A percentile compares a stretch with the other conserved stretches of the same genome.
phyloP scores from a whole-genome alignment of 1,284 basidiomycete species.

The Trichosporon inkin region DNA sequence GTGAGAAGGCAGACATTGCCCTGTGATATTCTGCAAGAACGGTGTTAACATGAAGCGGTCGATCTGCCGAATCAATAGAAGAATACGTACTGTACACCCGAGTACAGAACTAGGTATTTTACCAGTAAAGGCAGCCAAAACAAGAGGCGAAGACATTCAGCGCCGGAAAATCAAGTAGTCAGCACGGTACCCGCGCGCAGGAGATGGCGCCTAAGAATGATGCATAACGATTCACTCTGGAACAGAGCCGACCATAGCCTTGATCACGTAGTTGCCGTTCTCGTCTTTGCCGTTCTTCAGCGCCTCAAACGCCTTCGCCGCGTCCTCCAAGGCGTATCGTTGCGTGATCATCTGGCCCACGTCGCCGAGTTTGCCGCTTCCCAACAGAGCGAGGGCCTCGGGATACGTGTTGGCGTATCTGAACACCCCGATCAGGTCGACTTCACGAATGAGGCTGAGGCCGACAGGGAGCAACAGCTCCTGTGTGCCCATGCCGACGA shows the following conservation, averaged over 20 bases:
- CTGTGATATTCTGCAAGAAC: too few species aligned
- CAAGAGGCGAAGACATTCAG: too few species aligned
- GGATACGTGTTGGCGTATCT: slow-evolving; percentile 73
- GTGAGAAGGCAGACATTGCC: not conserved
- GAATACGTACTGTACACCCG: too few species aligned
- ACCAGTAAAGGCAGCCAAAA: too few species aligned
- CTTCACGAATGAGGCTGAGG: slow-evolving; percentile 77
- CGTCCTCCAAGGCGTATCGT: slow-evolving; percentile 63
- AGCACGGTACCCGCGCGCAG: too few species aligned
- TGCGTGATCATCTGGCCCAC: slow-evolving; percentile 77
- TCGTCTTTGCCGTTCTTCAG: slow-evolving; percentile 71
- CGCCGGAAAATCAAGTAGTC: too few species aligned
- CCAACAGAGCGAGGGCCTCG: slow-evolving; percentile 71
- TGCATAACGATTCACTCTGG: slow-evolving; percentile 9
- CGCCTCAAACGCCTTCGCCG: slow-evolving; percentile 71
- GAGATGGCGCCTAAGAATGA: not conserved
- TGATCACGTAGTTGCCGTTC: slow-evolving; percentile 72
- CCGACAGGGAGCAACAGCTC: slow-evolving; percentile 78
- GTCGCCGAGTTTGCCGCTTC: slow-evolving; percentile 58
- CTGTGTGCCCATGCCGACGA: slow-evolving; percentile 90
- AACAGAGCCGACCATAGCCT: slow-evolving; percentile 63
- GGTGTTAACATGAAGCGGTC: too few species aligned
- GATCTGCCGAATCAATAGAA: too few species aligned
- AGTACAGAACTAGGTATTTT: too few species aligned
- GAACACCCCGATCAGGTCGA: slow-evolving; percentile 91